phyloP scores from a whole-genome alignment of 768 basidiomycete genomes.

The Obba rivulosa region DNA sequence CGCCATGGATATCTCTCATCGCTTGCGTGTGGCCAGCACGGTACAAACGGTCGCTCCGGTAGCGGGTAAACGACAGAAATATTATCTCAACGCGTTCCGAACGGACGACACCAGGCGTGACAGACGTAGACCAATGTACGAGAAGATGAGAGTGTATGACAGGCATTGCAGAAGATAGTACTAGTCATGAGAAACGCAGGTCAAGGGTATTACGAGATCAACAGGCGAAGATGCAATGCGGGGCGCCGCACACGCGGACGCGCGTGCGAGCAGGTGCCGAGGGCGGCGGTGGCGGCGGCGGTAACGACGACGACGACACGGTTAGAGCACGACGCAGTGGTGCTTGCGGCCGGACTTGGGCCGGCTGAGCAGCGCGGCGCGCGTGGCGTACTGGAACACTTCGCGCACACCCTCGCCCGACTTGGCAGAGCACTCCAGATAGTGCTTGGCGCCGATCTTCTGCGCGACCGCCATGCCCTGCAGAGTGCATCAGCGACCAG shows the following conservation, averaged over 20 bases:
- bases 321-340: constrained; percentile 41
- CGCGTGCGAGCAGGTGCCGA: background rate
- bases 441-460: constrained; percentile 96
- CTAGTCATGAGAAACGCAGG: constrained; percentile 15
- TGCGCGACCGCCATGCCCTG: constrained; percentile 92
- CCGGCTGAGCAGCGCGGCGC: constrained; percentile 76
- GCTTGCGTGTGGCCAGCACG: no score
- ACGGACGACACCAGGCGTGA: background rate
- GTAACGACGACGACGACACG: background rate
- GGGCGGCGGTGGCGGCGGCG: background rate
- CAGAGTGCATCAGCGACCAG: constrained; percentile 3
- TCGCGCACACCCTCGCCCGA: constrained; percentile 96
- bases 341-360: constrained; percentile 38
- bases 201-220: constrained; percentile 16
- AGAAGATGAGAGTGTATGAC: constrained; percentile 19
- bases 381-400: constrained; percentile 97
- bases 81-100: no score
- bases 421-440: constrained; percentile 96
- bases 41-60: no score
- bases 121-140: constrained; percentile 18
- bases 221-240: background rate
- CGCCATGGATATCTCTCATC: no score
- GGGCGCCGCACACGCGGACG: background rate
- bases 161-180: constrained; percentile 22
- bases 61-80: no score